Percentiles rank a stretch among this genome's conserved stretches.
Conservation (phyloP, 2,329 filamentous ascomycete species). For the Aspergillus proliferans region DNA sequence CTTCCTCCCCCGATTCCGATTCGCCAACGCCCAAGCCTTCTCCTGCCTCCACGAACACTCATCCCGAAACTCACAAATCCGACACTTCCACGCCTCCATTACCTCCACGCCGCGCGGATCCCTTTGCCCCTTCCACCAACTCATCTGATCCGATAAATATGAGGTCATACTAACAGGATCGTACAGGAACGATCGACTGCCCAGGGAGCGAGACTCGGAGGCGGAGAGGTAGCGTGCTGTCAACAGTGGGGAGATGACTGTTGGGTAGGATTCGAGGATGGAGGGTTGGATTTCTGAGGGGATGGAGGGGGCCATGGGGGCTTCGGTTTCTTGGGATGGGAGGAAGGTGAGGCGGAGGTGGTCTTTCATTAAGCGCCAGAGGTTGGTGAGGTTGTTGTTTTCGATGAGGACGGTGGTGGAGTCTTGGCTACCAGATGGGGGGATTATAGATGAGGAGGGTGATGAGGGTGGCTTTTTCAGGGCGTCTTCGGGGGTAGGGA, state of each 20-base stretch:
- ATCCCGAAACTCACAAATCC: constrained; percentile 74
- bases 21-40: constrained; percentile 56
- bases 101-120: constrained; percentile 68
- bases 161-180: constrained; percentile 56
- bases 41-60: constrained; percentile 69
- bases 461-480: constrained; percentile 4
- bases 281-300: constrained; percentile 28
- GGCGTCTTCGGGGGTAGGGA: constrained; percentile 19
- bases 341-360: constrained; percentile 52
- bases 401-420: constrained; percentile 47
- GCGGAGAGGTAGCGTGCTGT: constrained; percentile 41
- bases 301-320: constrained; percentile 21
- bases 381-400: constrained; percentile 53
- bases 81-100: constrained; percentile 84
- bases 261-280: constrained; percentile 30
- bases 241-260: constrained; percentile 39
- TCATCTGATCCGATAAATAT: constrained; percentile 65
- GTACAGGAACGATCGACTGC: constrained; percentile 58
- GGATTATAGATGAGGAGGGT: constrained; percentile 11
- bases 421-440: constrained; percentile 32
- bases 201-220: constrained; percentile 36
- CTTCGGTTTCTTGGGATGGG: constrained; percentile 10
- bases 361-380: constrained; percentile 60
- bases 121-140: constrained; percentile 82
- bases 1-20: constrained; percentile 24